Evolutionary conservation across 164 flowering plant genomes (phyloP), one percentile per base, ranked within the genome.

Genomic region (Tetrastigma voinierianum): DNA sequence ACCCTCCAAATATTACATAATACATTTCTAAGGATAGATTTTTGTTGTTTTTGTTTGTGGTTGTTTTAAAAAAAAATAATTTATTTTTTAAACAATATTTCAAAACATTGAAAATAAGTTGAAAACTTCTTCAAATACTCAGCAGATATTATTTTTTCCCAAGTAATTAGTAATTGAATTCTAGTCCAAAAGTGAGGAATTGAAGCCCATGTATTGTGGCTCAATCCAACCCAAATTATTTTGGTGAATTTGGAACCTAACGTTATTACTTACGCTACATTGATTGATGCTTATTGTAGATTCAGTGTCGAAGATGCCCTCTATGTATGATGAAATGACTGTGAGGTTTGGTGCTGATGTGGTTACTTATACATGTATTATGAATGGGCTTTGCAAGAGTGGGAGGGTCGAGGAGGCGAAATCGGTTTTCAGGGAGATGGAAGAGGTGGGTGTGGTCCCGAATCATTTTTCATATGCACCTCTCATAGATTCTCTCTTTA

Each of bases 391-490:
- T 62, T 91, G 93, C 76, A 83, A 78, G 83, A 58, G 62, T 68
- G 90, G 87, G 18, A 82, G 72, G 71, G 70, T 84, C n/a, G 58
- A 51, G 13, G 90, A 96, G 59, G 96, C 87, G 44, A 71, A 71
- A 66, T 46, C 61, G 21, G 80, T 88, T 61, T 69, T 90, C 21
- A n/a, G n/a, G 70, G 92, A 93, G 77, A 95, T 92, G 97, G 76
- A 77, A 74, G 47, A n/a, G n/a, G 80, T 73, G 80, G 90, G 87
- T 59, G 76, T 87, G 40, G 69, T 74, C 75, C 96, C 97, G 32
- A 90, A 96, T 74, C 86, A 84, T 68, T 76, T 93, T 8, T 75
- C 89, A 11, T 96, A 86, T 74, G 62, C 97, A 13, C 75, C 72
- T 62, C 71, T 95, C 10, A 17, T 90, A 10, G 80, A 87, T 76